Conservation (phyloP, 768 basidiomycete genomes). For the Lactarius evosmus region DNA sequence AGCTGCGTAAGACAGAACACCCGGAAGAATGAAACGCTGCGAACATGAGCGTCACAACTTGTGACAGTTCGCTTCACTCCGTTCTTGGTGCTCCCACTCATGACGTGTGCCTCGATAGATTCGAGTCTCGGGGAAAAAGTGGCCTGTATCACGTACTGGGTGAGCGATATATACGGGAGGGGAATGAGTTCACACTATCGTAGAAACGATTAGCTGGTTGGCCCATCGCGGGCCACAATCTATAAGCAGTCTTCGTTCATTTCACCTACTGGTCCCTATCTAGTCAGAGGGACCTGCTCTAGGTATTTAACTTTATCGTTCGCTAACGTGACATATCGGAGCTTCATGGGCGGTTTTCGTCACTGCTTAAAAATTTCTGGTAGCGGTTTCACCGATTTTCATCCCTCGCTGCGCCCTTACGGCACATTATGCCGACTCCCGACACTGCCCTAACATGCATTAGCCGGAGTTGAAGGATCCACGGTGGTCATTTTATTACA, state of each 20-base stretch:
- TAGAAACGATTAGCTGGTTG: neutral
- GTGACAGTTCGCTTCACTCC: neutral
- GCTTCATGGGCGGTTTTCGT: neutral
- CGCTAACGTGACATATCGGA: neutral
- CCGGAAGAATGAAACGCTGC: neutral
- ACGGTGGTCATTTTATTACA: too few species aligned
- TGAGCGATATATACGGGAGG: neutral
- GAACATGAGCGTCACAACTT: slow-evolving; percentile 10
- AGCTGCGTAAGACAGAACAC: neutral
- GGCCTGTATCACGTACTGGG: neutral
- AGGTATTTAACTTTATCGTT: neutral
- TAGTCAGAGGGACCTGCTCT: too few species aligned
- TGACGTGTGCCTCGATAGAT: neutral
- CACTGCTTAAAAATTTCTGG: neutral
- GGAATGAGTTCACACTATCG: neutral
- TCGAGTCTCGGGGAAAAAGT: neutral
- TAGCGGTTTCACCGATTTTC: neutral
- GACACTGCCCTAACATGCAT: neutral
- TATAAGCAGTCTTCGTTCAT: neutral
- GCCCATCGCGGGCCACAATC: neutral
- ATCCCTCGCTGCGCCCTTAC: neutral
- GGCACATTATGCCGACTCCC: neutral
- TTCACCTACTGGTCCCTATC: too few species aligned
- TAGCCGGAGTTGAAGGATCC: neutral
- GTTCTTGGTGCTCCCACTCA: neutral